Conservation (phyloP, 768 basidiomycete genomes). For the Coprinopsis strossmayeri region DNA sequence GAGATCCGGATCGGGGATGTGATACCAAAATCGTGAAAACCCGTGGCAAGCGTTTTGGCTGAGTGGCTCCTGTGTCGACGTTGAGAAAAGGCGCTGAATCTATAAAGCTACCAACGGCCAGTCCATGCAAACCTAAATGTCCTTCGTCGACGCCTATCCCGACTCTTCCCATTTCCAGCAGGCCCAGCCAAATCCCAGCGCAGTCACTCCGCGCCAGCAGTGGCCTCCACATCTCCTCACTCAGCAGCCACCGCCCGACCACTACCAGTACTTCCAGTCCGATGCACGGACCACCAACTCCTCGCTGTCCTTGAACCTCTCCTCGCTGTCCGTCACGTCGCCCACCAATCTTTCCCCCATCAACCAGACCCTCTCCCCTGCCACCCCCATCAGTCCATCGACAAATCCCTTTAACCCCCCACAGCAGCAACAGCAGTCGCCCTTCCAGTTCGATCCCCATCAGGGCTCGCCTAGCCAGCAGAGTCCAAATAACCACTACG, state of each 20-base stretch:
- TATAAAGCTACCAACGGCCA: not conserved
- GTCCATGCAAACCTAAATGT: not conserved
- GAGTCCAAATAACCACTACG: conserved; percentile 23
- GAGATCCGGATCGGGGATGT: not conserved
- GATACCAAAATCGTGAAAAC: not conserved
- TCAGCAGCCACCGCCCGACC: conserved; percentile 18
- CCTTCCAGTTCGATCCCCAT: conserved; percentile 47
- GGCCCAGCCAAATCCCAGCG: conserved; percentile 19
- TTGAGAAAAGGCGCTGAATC: not conserved
- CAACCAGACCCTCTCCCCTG: conserved; percentile 42
- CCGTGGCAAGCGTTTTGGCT: not conserved
- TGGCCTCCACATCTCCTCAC: conserved; percentile 22
- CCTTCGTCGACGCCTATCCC: not conserved
- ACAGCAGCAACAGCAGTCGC: conserved; percentile 34
- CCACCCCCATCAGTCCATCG: conserved; percentile 58
- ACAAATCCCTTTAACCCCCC: conserved; percentile 33
- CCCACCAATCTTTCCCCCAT: conserved; percentile 62
- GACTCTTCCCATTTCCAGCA: conserved; percentile 6
- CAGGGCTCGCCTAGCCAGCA: conserved; percentile 21
- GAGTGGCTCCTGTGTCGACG: not conserved
- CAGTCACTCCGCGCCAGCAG: conserved; percentile 18
- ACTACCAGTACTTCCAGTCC: conserved; percentile 23
- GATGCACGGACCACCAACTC: conserved; percentile 23
- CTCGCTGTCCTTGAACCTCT: conserved; percentile 60
- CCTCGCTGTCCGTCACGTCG: conserved; percentile 58